A percentile compares a stretch with the other conserved stretches of the same genome.
phyloP scores from a whole-genome alignment of 805 yeast genomes.

The Candida ponderosae region DNA sequence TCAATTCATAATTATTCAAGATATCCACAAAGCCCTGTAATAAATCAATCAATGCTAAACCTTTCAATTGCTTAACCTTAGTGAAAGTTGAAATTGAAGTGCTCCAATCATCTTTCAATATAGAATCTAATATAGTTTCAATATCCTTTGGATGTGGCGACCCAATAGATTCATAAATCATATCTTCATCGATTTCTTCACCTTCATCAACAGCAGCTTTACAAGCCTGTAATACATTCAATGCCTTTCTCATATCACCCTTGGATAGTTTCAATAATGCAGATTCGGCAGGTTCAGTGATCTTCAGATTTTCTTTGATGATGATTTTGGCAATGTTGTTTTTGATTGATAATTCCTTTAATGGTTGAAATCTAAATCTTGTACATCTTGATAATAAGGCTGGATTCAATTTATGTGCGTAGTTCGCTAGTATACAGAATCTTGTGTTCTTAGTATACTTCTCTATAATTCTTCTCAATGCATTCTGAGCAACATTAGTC shows the following conservation, averaged over 20 bases:
- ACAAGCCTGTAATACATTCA: constrained; percentile 92
- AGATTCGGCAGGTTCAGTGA: constrained; percentile 50
- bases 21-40: constrained; percentile 69
- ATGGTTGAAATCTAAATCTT: constrained; percentile 85
- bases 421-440: constrained; percentile 91
- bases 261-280: constrained; percentile 68
- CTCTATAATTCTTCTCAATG: constrained; percentile 73
- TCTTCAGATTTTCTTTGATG: constrained; percentile 52
- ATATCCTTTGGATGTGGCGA: constrained; percentile 89
- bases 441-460: constrained; percentile 92
- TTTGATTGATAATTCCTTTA: constrained; percentile 57
- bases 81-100: constrained; percentile 61
- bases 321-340: constrained; percentile 65
- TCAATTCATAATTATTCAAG: constrained; percentile 60
- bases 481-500: constrained; percentile 83
- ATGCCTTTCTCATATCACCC: constrained; percentile 95
- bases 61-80: constrained; percentile 62
- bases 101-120: constrained; percentile 84
- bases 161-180: constrained; percentile 92
- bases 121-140: constrained; percentile 64
- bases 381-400: constrained; percentile 94
- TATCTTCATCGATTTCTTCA: constrained; percentile 56
- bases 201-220: constrained; percentile 59
- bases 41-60: constrained; percentile 84
- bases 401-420: constrained; percentile 91